Evolutionary conservation across 2,329 filamentous ascomycete genomes (phyloP), one percentile per base, ranked within the genome.

Genomic region (Fonsecaea pedrosoi): DNA sequence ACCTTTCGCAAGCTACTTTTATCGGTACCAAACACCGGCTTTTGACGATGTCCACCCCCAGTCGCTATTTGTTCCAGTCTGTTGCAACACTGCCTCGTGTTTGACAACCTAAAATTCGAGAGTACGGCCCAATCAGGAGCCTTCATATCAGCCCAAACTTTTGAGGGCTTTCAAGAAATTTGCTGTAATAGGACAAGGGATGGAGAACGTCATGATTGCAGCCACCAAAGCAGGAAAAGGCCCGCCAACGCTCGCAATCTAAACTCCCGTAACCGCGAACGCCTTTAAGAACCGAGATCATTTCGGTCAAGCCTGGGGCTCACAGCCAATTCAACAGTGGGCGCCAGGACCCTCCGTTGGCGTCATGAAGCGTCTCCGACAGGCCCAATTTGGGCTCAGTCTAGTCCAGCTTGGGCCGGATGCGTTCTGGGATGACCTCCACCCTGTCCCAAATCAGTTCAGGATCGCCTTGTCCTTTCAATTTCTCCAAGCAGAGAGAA

Each of bases 231-330:
- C 21, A 37, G 48, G 54, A 32, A 56, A 42, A 15, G 18, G 35
- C 42, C 58, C 25, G 45, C 60, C 62, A 35, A 35, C 37, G 25
- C 25, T 38, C 54, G 54, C 42, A 53, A 57, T 64, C 40, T 60
- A 54, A 25, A 40, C 45, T 21, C 54, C 38, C 58, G 45, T 15
- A 59, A 54, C 45, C 59, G 35, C 18, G 48, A 38, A 57, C 40
- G 57, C 58, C 38, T 59, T 56, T 30, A n/a, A 54, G 38, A 50
- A 61, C 64, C 60, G 48, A 66, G 64, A 66, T 66, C 64, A 60
- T 18, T 54, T 61, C 38, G 53, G 42, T 61, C 40, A 56, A 38
- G 45, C 30, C 48, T 56, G 53, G 57, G 30, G 58, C 30, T 60
- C 18, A 45, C 25, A 25, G 45, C 30, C 32, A 65, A 54, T 13